These are phyloP conservation scores for Blastobotrys americana DNA, from an alignment of 805 yeast genomes.

Conservation along the genomic window DNA sequence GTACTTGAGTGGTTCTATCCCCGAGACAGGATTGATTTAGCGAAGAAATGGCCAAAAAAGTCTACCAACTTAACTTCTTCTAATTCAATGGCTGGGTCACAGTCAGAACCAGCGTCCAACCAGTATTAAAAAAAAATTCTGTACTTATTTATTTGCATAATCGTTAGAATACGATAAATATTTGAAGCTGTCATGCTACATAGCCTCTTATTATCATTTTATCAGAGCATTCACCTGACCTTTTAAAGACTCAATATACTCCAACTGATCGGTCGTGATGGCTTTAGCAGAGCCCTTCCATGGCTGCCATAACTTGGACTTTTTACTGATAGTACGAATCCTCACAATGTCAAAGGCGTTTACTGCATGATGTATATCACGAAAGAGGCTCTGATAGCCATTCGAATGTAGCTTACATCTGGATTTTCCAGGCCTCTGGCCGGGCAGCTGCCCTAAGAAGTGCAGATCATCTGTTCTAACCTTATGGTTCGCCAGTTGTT, in stretches of 20 bases:
- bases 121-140: too few relatives aligned
- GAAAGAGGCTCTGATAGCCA: constrained; percentile 5
- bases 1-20: constrained; percentile 71
- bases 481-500: not conserved
- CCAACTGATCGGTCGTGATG: not conserved
- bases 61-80: not conserved
- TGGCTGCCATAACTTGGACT: constrained; percentile 8
- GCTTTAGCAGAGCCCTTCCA: not conserved
- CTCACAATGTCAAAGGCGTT: constrained; percentile 2
- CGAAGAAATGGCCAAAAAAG: constrained; percentile 60
- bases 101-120: too few relatives aligned
- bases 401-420: not conserved
- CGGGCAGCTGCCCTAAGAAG: constrained; percentile 1
- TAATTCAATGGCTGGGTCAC: too few relatives aligned
- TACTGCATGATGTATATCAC: constrained; percentile 2
- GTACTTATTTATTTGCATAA: too few relatives aligned
- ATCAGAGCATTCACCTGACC: too few relatives aligned
- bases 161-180: too few relatives aligned
- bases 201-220: too few relatives aligned
- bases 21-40: constrained; percentile 58
- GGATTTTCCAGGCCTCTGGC: not conserved
- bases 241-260: not conserved
- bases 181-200: not conserved
- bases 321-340: not conserved
- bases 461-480: not conserved